phyloP scores from a whole-genome alignment of 1,139 yeast genomes.

The Tardiomyces depauwii region DNA sequence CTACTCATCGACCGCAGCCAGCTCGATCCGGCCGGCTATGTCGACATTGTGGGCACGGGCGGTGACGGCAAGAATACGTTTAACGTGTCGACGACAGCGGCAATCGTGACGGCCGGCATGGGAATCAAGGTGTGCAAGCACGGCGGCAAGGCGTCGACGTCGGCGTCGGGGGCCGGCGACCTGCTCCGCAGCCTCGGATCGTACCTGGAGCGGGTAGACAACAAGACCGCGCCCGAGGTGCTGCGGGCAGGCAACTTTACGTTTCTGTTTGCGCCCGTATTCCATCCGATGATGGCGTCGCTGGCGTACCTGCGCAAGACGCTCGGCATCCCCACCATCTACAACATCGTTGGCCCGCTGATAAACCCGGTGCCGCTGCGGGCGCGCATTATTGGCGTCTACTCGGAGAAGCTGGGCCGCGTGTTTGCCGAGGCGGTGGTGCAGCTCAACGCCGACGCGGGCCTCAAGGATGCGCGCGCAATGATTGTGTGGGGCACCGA shows the following conservation, averaged over 20 bases:
- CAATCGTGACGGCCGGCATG: slow-evolving; percentile 89
- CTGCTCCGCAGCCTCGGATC: slow-evolving; percentile 67
- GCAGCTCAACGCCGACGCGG: slow-evolving; percentile 38
- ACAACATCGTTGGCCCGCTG: slow-evolving; percentile 87
- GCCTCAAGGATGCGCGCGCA: slow-evolving; percentile 39
- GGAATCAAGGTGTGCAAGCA: slow-evolving; percentile 77
- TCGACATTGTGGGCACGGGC: slow-evolving; percentile 96
- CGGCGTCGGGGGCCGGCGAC: slow-evolving; percentile 90
- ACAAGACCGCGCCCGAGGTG: slow-evolving; percentile 52
- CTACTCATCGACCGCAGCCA: slow-evolving; percentile 18
- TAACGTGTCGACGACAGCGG: slow-evolving; percentile 90
- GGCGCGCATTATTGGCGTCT: slow-evolving; percentile 83
- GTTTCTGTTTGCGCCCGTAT: slow-evolving; percentile 85
- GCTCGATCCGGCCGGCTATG: slow-evolving; percentile 43
- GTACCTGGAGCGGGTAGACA: slow-evolving; percentile 56
- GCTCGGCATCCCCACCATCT: slow-evolving; percentile 83
- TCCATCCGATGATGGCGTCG: slow-evolving; percentile 85
- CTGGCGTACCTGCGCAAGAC: slow-evolving; percentile 69
- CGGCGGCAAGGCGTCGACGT: slow-evolving; percentile 95
- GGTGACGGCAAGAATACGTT: slow-evolving; percentile 97
- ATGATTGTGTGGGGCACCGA: slow-evolving; percentile 88
- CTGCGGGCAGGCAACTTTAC: slow-evolving; percentile 48
- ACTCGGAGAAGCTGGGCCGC: slow-evolving; percentile 64
- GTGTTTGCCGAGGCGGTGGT: slow-evolving; percentile 77
- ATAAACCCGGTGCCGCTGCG: slow-evolving; percentile 80